phyloP scores from a whole-genome alignment of 2,329 filamentous ascomycete species.

The Verruconis gallopava region DNA sequence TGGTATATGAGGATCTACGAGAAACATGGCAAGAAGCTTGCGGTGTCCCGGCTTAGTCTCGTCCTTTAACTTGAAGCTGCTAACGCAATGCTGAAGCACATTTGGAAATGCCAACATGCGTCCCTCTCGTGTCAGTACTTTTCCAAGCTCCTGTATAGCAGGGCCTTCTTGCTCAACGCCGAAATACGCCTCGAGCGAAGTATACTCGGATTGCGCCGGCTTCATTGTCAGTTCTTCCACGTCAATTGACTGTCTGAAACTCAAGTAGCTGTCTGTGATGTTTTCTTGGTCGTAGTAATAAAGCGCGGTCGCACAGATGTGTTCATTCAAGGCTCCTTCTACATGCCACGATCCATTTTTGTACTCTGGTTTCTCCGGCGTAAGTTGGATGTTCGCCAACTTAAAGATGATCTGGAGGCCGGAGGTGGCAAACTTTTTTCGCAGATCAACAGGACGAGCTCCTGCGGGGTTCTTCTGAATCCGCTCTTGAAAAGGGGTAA shows the following conservation, averaged over 20 bases:
- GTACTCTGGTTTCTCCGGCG: conserved; percentile 15
- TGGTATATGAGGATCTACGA: conserved; percentile 42
- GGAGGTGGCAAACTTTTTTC: conserved; percentile 18
- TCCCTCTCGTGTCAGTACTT: conserved; percentile 30
- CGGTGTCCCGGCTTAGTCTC: conserved; percentile 39
- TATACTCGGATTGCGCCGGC: conserved; percentile 16
- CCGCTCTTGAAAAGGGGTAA: background rate
- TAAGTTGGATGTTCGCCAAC: conserved; percentile 16
- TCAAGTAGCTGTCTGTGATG: conserved; percentile 38
- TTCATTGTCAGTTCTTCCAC: conserved; percentile 9
- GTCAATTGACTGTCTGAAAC: conserved; percentile 31
- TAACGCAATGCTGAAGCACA: conserved; percentile 31
- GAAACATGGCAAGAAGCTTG: conserved; percentile 44
- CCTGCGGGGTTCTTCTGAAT: background rate
- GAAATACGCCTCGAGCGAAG: conserved; percentile 24
- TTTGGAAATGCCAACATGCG: conserved; percentile 42
- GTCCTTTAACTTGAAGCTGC: conserved; percentile 38
- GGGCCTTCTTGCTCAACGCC: conserved; percentile 25
- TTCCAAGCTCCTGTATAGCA: conserved; percentile 31
- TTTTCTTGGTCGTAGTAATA: conserved; percentile 45
- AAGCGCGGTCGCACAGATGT: conserved; percentile 47
- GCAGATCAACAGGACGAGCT: background rate
- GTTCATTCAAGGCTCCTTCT: conserved; percentile 38
- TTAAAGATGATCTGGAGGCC: conserved; percentile 6
- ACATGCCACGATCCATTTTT: background rate